Evolutionary conservation across 306 rosid genomes (phyloP).

Genomic region (Elaeagnus macrophylla): DNA sequence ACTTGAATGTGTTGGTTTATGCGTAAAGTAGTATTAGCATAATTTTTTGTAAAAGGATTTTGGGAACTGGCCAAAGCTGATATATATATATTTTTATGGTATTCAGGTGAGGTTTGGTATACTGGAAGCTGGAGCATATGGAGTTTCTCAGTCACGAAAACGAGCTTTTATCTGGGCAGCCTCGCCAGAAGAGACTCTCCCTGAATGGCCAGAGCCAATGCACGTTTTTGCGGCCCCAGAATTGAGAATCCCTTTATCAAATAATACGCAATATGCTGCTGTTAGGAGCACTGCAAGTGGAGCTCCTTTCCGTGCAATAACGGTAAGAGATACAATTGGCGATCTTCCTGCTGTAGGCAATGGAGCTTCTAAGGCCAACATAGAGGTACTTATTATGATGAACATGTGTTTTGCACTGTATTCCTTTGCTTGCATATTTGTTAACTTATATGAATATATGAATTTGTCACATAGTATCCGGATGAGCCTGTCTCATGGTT

Average conservation of each 20-base stretch:
- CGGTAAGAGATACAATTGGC: constrained; percentile 90
- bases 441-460: background rate
- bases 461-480: constrained; percentile 43
- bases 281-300: constrained; percentile 78
- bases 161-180: constrained; percentile 99
- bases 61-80: too few species aligned
- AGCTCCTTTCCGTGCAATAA: constrained; percentile 88
- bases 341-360: constrained; percentile 88
- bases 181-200: constrained; percentile 75
- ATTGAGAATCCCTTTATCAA: constrained; percentile 53
- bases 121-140: constrained; percentile 93
- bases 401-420: background rate
- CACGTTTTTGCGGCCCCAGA: constrained; percentile 85
- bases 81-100: constrained; percentile 7
- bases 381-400: constrained; percentile 42
- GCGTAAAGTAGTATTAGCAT: too few species aligned
- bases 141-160: constrained; percentile 93
- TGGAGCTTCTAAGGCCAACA: constrained; percentile 65
- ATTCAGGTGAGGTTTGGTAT: constrained; percentile 90
- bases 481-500: constrained; percentile 79
- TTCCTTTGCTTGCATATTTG: too few species aligned
- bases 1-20: too few species aligned
- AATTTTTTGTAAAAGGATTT: too few species aligned
- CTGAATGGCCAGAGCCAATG: constrained; percentile 99
- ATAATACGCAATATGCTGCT: constrained; percentile 65